A percentile compares a stretch with the other conserved stretches of the same genome.
Evolutionary conservation across 495 filamentous ascomycete species (phyloP).

Genomic region (Talaromyces trachyspermus): DNA sequence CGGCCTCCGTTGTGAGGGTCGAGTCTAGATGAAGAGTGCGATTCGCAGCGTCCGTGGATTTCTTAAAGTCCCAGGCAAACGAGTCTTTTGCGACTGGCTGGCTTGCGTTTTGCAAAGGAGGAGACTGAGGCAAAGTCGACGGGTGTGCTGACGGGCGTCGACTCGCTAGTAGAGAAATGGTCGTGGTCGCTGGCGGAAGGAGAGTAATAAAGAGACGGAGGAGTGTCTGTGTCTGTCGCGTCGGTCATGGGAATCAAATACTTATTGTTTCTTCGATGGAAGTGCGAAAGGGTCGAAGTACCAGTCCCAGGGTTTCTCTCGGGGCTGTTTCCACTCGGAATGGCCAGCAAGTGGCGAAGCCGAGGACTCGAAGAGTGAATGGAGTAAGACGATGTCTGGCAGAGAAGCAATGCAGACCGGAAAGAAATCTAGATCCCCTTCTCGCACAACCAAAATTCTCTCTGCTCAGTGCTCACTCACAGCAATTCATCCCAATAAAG

Average conservation of each 20-base stretch:
- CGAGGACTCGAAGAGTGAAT: too few relatives aligned
- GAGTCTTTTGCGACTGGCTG: constrained; percentile 31
- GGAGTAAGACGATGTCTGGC: too few relatives aligned
- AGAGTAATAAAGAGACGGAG: constrained; percentile 33
- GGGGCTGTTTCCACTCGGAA: too few relatives aligned
- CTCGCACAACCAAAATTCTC: too few relatives aligned
- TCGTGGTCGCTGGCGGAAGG: constrained; percentile 32
- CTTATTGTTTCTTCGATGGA: too few relatives aligned
- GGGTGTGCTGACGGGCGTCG: constrained; percentile 36
- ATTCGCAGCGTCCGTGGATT: constrained; percentile 19
- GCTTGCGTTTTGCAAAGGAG: constrained; percentile 30
- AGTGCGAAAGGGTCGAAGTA: too few relatives aligned
- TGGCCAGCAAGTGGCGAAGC: too few relatives aligned
- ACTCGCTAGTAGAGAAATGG: constrained; percentile 35
- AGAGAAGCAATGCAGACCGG: too few relatives aligned
- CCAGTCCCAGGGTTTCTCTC: too few relatives aligned
- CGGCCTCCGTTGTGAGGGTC: constrained; percentile 22
- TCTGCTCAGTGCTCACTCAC: too few relatives aligned
- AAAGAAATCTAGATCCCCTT: too few relatives aligned
- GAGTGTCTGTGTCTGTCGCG: constrained; percentile 30
- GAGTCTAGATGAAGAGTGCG: constrained; percentile 26
- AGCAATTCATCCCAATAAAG: too few relatives aligned
- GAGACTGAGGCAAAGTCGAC: constrained; percentile 31
- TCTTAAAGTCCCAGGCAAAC: constrained; percentile 29
- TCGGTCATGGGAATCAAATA: constrained; percentile 36